These are phyloP conservation scores for Sporobolus alterniflorus DNA, from an alignment of 202 grass and related monocot genomes.

Conservation along the genomic window DNA sequence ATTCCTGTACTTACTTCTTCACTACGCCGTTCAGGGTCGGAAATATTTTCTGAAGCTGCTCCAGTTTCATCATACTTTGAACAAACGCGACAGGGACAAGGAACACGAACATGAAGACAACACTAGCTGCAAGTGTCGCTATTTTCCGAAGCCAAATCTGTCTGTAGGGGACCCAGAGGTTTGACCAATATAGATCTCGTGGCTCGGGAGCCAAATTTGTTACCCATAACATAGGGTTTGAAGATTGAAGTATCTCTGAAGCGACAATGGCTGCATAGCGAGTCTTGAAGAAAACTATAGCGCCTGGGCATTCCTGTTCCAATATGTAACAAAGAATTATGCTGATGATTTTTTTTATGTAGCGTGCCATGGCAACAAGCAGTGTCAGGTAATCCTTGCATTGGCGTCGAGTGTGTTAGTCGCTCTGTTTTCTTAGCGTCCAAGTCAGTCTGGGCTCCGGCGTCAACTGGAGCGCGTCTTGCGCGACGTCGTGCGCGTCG, in stretches of 20 bases:
- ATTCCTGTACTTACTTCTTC: constrained; percentile 66
- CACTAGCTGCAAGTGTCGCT: constrained; percentile 60
- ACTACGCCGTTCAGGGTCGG: constrained; percentile 55
- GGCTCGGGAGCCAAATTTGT: constrained; percentile 81
- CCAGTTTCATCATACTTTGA: constrained; percentile 85
- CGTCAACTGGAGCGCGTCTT: no score
- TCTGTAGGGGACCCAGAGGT: constrained; percentile 84
- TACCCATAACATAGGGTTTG: constrained; percentile 95
- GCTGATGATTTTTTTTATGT: neutral
- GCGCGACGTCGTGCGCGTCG: no score
- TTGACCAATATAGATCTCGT: constrained; percentile 90
- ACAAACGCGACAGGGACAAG: constrained; percentile 83
- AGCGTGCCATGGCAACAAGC: neutral
- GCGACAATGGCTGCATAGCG: constrained; percentile 87
- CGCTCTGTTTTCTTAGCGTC: no score
- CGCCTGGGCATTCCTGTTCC: constrained; percentile 79
- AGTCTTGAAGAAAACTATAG: constrained; percentile 98
- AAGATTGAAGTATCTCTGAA: constrained; percentile 73
- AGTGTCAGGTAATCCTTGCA: no score
- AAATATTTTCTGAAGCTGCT: constrained; percentile 59
- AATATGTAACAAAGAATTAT: constrained; percentile 24
- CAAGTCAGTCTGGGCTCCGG: no score
- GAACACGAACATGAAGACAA: constrained; percentile 88
- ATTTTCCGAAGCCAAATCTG: constrained; percentile 86
- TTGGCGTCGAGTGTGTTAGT: no score